Percentiles rank a stretch among this genome's conserved stretches.
Evolutionary conservation across 805 yeast genomes (phyloP).

Genomic region (Wickerhamiella galacta): DNA sequence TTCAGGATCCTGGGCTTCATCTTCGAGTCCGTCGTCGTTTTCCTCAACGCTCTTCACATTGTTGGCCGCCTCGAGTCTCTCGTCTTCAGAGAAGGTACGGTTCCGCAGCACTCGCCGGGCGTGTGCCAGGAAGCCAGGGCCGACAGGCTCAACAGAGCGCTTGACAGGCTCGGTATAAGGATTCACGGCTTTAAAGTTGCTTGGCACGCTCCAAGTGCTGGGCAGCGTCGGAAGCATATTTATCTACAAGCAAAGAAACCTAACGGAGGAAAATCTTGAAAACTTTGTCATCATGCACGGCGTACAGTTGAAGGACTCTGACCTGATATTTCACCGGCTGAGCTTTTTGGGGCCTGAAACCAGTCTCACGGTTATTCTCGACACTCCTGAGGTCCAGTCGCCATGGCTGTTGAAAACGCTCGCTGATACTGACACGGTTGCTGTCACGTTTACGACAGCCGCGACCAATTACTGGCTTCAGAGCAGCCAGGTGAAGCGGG

Average conservation of each 20-base stretch:
- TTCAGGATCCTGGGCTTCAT: slow-evolving; percentile 57
- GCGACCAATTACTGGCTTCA: slow-evolving; percentile 6
- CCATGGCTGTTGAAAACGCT: slow-evolving; percentile 9
- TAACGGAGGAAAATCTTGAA: neutral
- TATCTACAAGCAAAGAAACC: neutral
- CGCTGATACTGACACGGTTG: slow-evolving; percentile 1
- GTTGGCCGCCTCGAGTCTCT: slow-evolving; percentile 79
- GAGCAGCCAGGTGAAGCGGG: slow-evolving; percentile 2
- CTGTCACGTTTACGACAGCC: slow-evolving; percentile 8
- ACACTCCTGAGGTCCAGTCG: slow-evolving; percentile 17
- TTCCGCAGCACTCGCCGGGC: slow-evolving; percentile 92
- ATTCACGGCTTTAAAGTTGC: slow-evolving; percentile 16
- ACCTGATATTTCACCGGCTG: neutral
- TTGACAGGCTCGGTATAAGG: slow-evolving; percentile 19
- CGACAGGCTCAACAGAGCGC: slow-evolving; percentile 88
- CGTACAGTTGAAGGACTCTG: neutral
- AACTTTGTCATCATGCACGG: neutral
- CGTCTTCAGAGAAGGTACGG: slow-evolving; percentile 97
- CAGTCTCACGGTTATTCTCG: slow-evolving; percentile 14
- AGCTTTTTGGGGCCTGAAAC: slow-evolving; percentile 4
- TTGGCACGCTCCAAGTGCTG: slow-evolving; percentile 14
- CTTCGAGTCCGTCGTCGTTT: slow-evolving; percentile 30
- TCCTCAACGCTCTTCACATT: slow-evolving; percentile 60
- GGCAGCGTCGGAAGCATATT: slow-evolving; percentile 14
- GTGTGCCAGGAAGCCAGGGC: slow-evolving; percentile 87